phyloP scores from a whole-genome alignment of 2,329 filamentous ascomycete genomes.

The Sporothrix phasma region DNA sequence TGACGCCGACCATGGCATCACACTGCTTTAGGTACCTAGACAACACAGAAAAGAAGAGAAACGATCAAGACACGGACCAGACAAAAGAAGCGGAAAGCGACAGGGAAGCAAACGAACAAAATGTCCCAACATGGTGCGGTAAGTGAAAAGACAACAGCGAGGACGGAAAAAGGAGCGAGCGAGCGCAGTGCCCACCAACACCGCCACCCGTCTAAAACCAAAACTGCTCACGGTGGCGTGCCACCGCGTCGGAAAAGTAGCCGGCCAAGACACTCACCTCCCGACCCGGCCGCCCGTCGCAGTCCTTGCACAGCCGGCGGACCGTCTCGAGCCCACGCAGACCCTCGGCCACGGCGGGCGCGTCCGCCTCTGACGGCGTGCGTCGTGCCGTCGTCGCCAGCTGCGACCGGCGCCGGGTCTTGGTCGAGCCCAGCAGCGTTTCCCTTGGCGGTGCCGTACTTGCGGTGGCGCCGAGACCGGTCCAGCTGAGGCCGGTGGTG shows the following conservation, averaged over 20 bases:
- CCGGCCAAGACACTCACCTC: conserved; percentile 27
- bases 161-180: not conserved
- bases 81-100: not conserved
- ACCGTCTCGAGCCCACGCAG: conserved; percentile 28
- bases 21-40: not conserved
- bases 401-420: not conserved
- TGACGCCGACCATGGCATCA: not conserved
- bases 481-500: conserved; percentile 33
- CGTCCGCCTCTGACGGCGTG: not conserved
- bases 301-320: conserved; percentile 27
- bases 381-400: too few species aligned
- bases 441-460: conserved; percentile 19
- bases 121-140: not conserved
- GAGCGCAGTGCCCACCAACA: not conserved
- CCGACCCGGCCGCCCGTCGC: conserved; percentile 26
- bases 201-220: not conserved
- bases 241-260: conserved; percentile 20
- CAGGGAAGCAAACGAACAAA: not conserved
- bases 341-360: not conserved
- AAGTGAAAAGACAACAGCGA: not conserved
- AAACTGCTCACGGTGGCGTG: conserved; percentile 11
- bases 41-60: not conserved
- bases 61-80: not conserved
- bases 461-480: conserved; percentile 29
- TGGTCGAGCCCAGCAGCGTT: not conserved